Percentiles rank a stretch among this genome's conserved stretches.
Evolutionary conservation across 768 basidiomycete genomes (phyloP).

Genomic region (Leccinum longicurvipes): DNA sequence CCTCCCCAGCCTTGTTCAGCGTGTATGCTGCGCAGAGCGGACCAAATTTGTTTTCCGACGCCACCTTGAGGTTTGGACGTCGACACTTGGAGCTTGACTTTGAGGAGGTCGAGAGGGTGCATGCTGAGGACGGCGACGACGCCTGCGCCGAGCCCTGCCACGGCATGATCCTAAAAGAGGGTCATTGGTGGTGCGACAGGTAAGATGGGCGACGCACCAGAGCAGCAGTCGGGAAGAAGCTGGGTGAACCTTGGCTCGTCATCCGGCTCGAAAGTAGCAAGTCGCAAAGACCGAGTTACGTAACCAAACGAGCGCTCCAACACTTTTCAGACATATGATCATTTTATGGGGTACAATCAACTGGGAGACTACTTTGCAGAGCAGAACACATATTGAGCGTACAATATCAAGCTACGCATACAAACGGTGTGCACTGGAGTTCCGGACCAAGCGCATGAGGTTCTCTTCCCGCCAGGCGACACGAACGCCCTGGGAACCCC

Average conservation of each 20-base stretch:
- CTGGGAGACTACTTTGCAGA: too few relatives aligned
- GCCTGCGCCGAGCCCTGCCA: conserved; percentile 90
- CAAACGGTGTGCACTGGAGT: too few relatives aligned
- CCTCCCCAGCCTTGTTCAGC: conserved; percentile 75
- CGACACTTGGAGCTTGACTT: conserved; percentile 89
- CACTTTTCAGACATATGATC: too few relatives aligned
- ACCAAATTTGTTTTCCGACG: conserved; percentile 73
- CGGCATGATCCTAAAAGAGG: conserved; percentile 82
- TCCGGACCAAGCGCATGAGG: too few relatives aligned
- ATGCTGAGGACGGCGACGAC: conserved; percentile 90
- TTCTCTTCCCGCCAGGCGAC: too few relatives aligned
- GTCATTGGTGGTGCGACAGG: not conserved
- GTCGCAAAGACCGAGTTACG: conserved; percentile 8
- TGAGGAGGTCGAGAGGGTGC: conserved; percentile 96
- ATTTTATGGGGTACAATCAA: too few relatives aligned
- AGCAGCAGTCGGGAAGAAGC: conserved; percentile 41
- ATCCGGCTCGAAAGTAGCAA: conserved; percentile 18
- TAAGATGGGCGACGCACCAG: conserved; percentile 18
- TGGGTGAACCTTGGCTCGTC: conserved; percentile 32
- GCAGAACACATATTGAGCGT: too few relatives aligned
- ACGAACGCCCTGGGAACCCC: too few relatives aligned
- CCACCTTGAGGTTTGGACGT: conserved; percentile 60
- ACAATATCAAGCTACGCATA: too few relatives aligned
- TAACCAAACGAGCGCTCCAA: conserved; percentile 5
- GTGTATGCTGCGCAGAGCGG: conserved; percentile 69